Evolutionary conservation across 305 asterid genomes (phyloP), one percentile per base, ranked within the genome.

Genomic region (Lippia alba): DNA sequence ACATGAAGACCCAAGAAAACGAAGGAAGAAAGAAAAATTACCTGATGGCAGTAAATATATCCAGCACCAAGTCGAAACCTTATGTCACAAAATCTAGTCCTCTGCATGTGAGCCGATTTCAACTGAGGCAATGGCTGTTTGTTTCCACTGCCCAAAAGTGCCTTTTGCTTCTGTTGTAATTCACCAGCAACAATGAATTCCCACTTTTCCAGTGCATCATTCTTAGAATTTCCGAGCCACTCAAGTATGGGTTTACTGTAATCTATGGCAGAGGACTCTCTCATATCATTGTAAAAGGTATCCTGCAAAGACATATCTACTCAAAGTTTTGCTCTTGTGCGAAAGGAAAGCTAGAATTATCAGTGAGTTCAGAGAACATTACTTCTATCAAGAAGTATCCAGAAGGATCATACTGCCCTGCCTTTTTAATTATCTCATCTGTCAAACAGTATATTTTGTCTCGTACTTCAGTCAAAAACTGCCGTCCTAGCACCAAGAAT

Each of bases 301-400:
- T 88, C 98, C 96, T 90, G 70, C 67, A 78, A 69, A 56, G 54
- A 72, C 55, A 71, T 49, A 66, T 70, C 67, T 34, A 48, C 59
- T 79, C 17, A 73, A 61, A 51, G 56, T 1, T 57, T 66, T 49
- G 53, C 54, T 45, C 50, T 39, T 15, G 14, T 34, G 59, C 33
- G 45, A 57, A 19, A 69, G 12, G 74, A 20, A 36, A 62, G 16
- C 17, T 45, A 45, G 66, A 67, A 61, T 33, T 54, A 48, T 64
- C 36, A 75, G 64, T 20, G 62, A 57, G 46, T 20, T 44, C 34
- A 39, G 18, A 56, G 24, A 66, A 70, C 3, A 44, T 72, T 85
- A 92, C 97, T 83, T 94, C 99, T 56, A 94, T 84, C 71, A 88
- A 85, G 81, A 94, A 91, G 79, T 88, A 94, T 73, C 99, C 99